Base-by-base conservation (phyloP, 768 basidiomycete species). In the Boletus fagicola region DNA sequence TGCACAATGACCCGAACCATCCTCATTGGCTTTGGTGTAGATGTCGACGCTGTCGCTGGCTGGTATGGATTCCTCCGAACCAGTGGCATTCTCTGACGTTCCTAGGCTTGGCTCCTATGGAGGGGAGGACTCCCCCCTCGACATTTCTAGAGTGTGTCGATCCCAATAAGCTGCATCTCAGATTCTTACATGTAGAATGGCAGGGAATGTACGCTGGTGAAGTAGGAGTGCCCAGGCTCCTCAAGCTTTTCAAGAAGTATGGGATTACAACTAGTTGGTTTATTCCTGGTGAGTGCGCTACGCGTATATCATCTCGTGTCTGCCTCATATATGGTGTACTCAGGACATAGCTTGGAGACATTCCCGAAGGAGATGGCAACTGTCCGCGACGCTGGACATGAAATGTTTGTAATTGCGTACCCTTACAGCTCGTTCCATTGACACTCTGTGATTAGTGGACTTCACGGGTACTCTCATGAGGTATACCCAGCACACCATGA, bases 21-120 rank as follows among this genome's bases (percentile, higher is more conserved):
- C 22, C 75, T 86, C 18, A 74, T 85, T 35, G 77, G 82, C 16
- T 84, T 86, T 66, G 87, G 86, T 26, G 84, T 88, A 10, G 87
- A 92, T 58, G 86, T 90, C 3, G 88, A 92, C 55, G 87, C 87
- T 2, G 88, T 89, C 4, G 81, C 87, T 18, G 88, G 88, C 62
- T 90, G 88, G 87, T 83, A 67, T 12, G 53, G 15, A 26, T 33
- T 39, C 38, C 5, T 49, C 9, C 4, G 9, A 11, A 9, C 11
- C 2, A 6, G 16, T 28, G 10, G 5, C 13, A 16, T 45, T 5
- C 12, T 44, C 48, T 53, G 43, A 55, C 40, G 1, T 48, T 33
- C 6, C 31, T 47, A 87, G 84, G 84, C 76, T 87, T 16, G 87
- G 88, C 7, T 86, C 85, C 0, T 88, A 89, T 65, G 87, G 87